Evolutionary conservation across 2,329 filamentous ascomycete genomes (phyloP).

Genomic region (Coniochaeta sp.): DNA sequence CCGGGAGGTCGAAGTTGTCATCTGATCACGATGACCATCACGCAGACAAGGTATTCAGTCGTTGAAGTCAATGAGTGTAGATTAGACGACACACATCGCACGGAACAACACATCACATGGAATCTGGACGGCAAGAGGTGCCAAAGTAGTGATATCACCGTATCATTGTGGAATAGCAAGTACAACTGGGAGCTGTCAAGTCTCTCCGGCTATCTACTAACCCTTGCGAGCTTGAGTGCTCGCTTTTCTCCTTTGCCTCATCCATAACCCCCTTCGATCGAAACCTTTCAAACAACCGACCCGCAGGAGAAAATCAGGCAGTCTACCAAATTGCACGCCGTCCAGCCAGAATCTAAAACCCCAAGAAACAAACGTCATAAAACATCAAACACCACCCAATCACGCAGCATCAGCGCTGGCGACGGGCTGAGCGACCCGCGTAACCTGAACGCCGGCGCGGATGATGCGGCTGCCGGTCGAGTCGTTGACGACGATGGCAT

Average conservation of each 20-base stretch:
- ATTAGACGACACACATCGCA: too few relatives aligned
- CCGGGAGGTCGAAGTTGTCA: too few relatives aligned
- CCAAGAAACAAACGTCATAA: slow-evolving; percentile 2
- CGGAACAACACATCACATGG: background rate
- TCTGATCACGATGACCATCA: too few relatives aligned
- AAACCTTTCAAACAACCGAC: background rate
- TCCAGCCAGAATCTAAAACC: slow-evolving; percentile 1
- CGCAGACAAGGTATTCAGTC: too few relatives aligned
- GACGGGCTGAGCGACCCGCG: slow-evolving; percentile 72
- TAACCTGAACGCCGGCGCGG: slow-evolving; percentile 78
- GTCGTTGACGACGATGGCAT: slow-evolving; percentile 73
- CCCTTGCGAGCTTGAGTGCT: background rate
- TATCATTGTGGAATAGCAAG: background rate
- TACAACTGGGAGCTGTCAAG: background rate
- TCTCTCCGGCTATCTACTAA: background rate
- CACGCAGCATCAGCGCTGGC: slow-evolving; percentile 79
- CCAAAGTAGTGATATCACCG: background rate
- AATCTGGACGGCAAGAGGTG: background rate
- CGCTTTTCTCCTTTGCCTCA: background rate
- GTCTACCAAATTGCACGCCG: background rate
- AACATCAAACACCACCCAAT: slow-evolving; percentile 13
- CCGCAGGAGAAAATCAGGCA: background rate
- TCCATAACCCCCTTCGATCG: background rate
- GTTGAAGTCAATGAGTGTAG: too few relatives aligned
- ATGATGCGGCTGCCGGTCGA: slow-evolving; percentile 75